Evolutionary conservation across 768 basidiomycete species (phyloP).

Genomic region (Pulveroboletus sp.): DNA sequence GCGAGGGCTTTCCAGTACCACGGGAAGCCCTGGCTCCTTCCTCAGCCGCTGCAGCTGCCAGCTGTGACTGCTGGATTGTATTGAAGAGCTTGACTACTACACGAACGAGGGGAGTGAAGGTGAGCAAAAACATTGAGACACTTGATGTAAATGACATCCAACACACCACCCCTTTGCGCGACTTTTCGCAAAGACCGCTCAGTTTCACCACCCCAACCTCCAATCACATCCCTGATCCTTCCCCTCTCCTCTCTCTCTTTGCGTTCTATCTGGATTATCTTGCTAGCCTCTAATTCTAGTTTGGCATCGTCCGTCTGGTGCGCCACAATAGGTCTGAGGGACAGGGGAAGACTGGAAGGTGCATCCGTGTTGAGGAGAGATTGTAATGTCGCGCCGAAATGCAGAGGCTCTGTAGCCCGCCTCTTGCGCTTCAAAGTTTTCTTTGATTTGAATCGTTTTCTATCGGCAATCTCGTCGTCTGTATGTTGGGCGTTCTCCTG

Average conservation of each 20-base stretch:
- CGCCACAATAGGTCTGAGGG: slow-evolving; percentile 70
- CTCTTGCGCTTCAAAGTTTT: slow-evolving; percentile 82
- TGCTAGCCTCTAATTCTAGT: slow-evolving; percentile 66
- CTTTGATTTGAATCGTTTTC: slow-evolving; percentile 60
- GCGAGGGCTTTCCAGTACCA: slow-evolving; percentile 68
- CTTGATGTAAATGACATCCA: background rate
- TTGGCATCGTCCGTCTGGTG: slow-evolving; percentile 72
- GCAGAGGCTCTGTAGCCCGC: slow-evolving; percentile 67
- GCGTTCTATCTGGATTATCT: slow-evolving; percentile 63
- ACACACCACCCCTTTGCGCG: slow-evolving; percentile 78
- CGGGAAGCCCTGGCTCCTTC: slow-evolving; percentile 57
- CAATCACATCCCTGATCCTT: slow-evolving; percentile 65
- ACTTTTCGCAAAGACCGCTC: slow-evolving; percentile 75
- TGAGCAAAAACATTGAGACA: background rate
- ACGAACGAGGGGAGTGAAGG: background rate
- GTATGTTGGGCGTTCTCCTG: slow-evolving; percentile 40
- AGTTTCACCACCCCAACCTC: slow-evolving; percentile 85
- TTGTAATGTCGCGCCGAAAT: slow-evolving; percentile 72
- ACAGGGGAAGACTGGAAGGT: slow-evolving; percentile 67
- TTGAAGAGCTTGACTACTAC: slow-evolving; percentile 85
- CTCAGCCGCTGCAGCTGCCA: slow-evolving; percentile 44
- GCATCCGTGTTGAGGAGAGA: slow-evolving; percentile 66
- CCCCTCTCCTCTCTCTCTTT: slow-evolving; percentile 71
- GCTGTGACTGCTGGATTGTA: slow-evolving; percentile 77
- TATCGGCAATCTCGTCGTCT: slow-evolving; percentile 58